Base-by-base conservation (phyloP, 169 alveolate genomes). In the Toxoplasma gondii region DNA sequence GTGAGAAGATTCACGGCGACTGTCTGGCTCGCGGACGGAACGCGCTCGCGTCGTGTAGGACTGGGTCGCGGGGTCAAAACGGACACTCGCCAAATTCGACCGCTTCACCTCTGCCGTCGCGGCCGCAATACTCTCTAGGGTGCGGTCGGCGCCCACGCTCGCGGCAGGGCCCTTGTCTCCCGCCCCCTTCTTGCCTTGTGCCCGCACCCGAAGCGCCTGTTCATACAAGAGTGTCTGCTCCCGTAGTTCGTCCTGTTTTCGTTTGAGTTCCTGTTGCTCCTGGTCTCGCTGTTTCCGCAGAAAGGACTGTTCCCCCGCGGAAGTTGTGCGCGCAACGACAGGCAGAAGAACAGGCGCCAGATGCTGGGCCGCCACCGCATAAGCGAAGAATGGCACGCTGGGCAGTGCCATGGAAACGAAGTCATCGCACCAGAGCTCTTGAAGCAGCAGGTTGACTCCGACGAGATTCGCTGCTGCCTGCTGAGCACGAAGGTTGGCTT, bases 401-500 rank as follows among this genome's bases (percentile, higher is more conserved):
- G 95, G 95, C 82, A 93, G 58, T 9, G 95, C 69, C 67, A 93
- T 91, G 0, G 95, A 84, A 19, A 93, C 81, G 88, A 69, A 93
- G 69, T 93, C 95, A 45, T 93, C 95, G 1, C 83, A 45, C 95
- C 95, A 93, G 34, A 93, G 88, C 69, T 93, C 95, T 38, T 82
- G 82, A 17, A 93, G 81, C 64, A 93, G 90, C 4, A 80, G 69
- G 34, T 82, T 43, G 69, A 39, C 41, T 29, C 90, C 90, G 69
- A 82, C 12, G 19, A 82, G 41, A 38, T 24, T 43, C 19, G 54
- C 41, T 1, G 90, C 90, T 31, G 90, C 1, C 19, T 44, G 19
- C 36, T 82, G 69, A 10, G 41, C 90, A 5, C 39, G 43, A 49
- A 49, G 31, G 19, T 12, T 12, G 22, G 90, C 90, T 36, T 12